Evolutionary conservation across 2,329 filamentous ascomycete species (phyloP).

Genomic region (Canariomyces notabilis): DNA sequence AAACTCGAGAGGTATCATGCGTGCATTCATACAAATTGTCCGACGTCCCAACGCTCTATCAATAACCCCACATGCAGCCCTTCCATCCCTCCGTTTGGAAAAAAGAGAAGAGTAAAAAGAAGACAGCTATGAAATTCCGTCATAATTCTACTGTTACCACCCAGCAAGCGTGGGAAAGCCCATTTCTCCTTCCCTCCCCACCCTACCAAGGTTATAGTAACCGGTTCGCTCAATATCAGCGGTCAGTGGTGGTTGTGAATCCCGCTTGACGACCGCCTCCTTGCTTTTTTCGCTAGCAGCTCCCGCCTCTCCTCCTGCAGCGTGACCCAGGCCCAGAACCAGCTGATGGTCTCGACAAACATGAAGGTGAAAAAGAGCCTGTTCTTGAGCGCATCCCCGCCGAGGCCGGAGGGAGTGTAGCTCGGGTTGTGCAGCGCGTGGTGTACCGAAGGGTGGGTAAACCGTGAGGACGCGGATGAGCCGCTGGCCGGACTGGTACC

Average conservation of each 20-base stretch:
- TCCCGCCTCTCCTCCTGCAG: slow-evolving; percentile 58
- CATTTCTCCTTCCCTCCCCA: neutral
- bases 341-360: slow-evolving; percentile 76
- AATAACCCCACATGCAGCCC: neutral
- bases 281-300: slow-evolving; percentile 37
- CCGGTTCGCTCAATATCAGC: neutral
- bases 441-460: slow-evolving; percentile 34
- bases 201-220: too few species aligned
- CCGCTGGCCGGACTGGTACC: too few species aligned
- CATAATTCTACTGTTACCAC: too few species aligned
- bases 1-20: neutral
- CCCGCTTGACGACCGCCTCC: slow-evolving; percentile 21
- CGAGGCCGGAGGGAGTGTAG: slow-evolving; percentile 42
- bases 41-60: neutral
- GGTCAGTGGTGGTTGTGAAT: neutral
- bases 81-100: slow-evolving; percentile 3
- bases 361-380: slow-evolving; percentile 78
- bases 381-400: slow-evolving; percentile 70
- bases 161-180: too few species aligned
- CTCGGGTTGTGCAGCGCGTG: slow-evolving; percentile 30
- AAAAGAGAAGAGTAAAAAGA: too few species aligned
- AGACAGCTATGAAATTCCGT: too few species aligned
- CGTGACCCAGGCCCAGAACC: slow-evolving; percentile 81
- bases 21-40: neutral
- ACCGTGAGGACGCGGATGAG: slow-evolving; percentile 28